These are phyloP conservation scores for Penicillium sp. DNA, from an alignment of 2,329 filamentous ascomycete genomes.

Conservation along the genomic window DNA sequence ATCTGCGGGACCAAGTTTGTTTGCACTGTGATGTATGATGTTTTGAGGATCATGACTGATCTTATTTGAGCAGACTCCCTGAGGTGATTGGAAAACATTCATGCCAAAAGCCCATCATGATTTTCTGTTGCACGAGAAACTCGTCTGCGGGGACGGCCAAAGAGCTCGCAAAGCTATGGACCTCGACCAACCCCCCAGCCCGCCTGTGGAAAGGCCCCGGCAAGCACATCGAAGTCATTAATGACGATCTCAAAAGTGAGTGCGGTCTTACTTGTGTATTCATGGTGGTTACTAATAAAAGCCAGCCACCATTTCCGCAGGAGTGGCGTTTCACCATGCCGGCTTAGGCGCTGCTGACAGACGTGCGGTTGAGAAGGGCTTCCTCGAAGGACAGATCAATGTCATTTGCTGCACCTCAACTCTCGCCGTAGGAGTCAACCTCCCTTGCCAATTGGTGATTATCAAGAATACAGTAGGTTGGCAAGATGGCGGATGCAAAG, in stretches of 20 bases:
- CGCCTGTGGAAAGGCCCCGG: slow-evolving; percentile 60
- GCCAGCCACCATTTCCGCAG: slow-evolving; percentile 45
- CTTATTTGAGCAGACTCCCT: slow-evolving; percentile 48
- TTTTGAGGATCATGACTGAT: background rate
- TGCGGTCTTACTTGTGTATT: background rate
- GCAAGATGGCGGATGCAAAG: slow-evolving; percentile 54
- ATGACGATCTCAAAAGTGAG: slow-evolving; percentile 55
- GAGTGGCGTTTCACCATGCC: slow-evolving; percentile 78
- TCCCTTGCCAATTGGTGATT: slow-evolving; percentile 76
- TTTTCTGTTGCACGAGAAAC: slow-evolving; percentile 75
- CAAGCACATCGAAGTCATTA: slow-evolving; percentile 47
- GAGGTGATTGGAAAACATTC: slow-evolving; percentile 62
- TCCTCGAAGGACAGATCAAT: slow-evolving; percentile 63
- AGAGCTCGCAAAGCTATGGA: slow-evolving; percentile 62
- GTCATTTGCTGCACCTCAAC: slow-evolving; percentile 87
- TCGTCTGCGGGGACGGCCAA: slow-evolving; percentile 64
- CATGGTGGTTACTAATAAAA: slow-evolving; percentile 7
- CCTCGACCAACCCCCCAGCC: slow-evolving; percentile 43
- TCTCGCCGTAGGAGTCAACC: slow-evolving; percentile 73
- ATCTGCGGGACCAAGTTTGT: slow-evolving; percentile 55
- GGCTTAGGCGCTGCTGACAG: slow-evolving; percentile 63
- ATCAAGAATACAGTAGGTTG: slow-evolving; percentile 72
- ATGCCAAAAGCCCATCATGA: slow-evolving; percentile 67
- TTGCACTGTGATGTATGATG: background rate
- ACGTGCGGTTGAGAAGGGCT: slow-evolving; percentile 59